phyloP scores from a whole-genome alignment of 106 monocot genomes.

The Acanthochlamys bracteata region DNA sequence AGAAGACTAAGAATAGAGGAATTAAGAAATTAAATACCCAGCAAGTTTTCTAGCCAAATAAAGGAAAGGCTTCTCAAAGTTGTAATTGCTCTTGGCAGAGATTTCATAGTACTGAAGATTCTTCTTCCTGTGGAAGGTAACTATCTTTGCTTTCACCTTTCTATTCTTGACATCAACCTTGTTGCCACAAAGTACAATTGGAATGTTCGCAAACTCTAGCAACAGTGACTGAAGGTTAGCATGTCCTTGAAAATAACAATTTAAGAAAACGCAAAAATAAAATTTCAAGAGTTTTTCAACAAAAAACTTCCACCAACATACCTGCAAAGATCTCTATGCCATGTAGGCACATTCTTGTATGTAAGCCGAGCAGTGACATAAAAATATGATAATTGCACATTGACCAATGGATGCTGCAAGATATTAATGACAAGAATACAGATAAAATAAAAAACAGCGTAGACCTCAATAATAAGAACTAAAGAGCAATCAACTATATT shows the following conservation, averaged over 20 bases:
- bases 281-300: not conserved
- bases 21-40: slow-evolving; percentile 10
- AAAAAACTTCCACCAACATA: no score
- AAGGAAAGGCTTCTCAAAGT: slow-evolving; percentile 37
- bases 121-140: slow-evolving; percentile 43
- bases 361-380: slow-evolving; percentile 63
- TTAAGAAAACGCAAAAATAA: not conserved
- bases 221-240: not conserved
- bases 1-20: not conserved
- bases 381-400: slow-evolving; percentile 68
- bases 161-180: slow-evolving; percentile 48
- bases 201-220: slow-evolving; percentile 33
- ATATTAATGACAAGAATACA: not conserved
- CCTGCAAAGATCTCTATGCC: slow-evolving; percentile 54
- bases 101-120: slow-evolving; percentile 43
- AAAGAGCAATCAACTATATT: not conserved
- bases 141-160: slow-evolving; percentile 36
- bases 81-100: slow-evolving; percentile 44
- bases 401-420: slow-evolving; percentile 61
- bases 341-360: slow-evolving; percentile 60
- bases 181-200: slow-evolving; percentile 35
- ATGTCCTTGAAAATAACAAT: not conserved
- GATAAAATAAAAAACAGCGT: no score
- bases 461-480: not conserved
- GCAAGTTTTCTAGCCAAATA: slow-evolving; percentile 46